phyloP scores from a whole-genome alignment of 352 stramenopile species.

The Blastocystis sp. region DNA sequence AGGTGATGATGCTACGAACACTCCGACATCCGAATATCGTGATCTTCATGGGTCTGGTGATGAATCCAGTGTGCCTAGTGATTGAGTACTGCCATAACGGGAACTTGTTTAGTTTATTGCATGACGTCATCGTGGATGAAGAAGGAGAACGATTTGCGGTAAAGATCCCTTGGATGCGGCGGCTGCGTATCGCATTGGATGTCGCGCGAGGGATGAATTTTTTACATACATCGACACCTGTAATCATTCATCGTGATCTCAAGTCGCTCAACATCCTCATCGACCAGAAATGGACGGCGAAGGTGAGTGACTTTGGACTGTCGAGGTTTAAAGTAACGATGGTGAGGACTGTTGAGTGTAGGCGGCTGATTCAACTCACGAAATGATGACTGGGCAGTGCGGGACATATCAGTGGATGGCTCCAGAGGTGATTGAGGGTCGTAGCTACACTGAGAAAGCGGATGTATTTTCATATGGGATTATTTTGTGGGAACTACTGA shows the following conservation, averaged over 20 bases:
- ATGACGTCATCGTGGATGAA: constrained; percentile 40
- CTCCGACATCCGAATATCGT: constrained; percentile 65
- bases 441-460: constrained; percentile 76
- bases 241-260: constrained; percentile 79
- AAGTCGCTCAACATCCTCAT: constrained; percentile 81
- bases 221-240: constrained; percentile 76
- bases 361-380: background rate
- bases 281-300: constrained; percentile 77
- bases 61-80: constrained; percentile 72
- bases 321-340: constrained; percentile 49
- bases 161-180: constrained; percentile 76
- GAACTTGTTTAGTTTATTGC: constrained; percentile 42
- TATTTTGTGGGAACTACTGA: constrained; percentile 65
- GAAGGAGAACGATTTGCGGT: constrained; percentile 65
- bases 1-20: constrained; percentile 66
- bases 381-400: constrained; percentile 62
- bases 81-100: constrained; percentile 60
- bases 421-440: constrained; percentile 78
- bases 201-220: constrained; percentile 80
- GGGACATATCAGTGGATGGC: constrained; percentile 81
- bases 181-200: constrained; percentile 78
- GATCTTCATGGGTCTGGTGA: constrained; percentile 82
- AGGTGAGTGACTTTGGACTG: constrained; percentile 78
- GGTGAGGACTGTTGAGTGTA: background rate
- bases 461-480: constrained; percentile 68